phyloP scores from a whole-genome alignment of 1,139 yeast species.

The Debaryomycetaceae sp. region DNA sequence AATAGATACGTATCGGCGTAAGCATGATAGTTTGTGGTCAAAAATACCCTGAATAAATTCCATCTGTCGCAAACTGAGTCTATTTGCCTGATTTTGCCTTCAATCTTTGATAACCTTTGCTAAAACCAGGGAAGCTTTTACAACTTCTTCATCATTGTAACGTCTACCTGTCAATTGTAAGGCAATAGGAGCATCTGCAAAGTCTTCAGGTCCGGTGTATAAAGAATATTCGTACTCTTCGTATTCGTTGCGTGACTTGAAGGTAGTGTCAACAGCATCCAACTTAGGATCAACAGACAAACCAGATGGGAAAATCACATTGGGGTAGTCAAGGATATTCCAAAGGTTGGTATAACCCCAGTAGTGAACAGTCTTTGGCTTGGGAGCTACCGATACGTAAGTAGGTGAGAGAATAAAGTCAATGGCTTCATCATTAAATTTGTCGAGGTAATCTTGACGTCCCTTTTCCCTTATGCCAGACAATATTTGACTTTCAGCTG shows the following conservation, averaged over 20 bases:
- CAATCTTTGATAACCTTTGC: conserved; percentile 1
- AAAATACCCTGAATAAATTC: too few species aligned
- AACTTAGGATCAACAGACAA: conserved; percentile 1
- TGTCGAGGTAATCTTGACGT: conserved; percentile 34
- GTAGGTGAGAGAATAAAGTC: conserved; percentile 57
- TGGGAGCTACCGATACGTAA: conserved; percentile 18
- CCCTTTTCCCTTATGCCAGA: conserved; percentile 40
- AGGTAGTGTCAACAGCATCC: conserved; percentile 2
- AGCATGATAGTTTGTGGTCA: too few species aligned
- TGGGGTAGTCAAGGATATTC: conserved; percentile 22
- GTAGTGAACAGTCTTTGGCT: conserved; percentile 17
- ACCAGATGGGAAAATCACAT: conserved; percentile 14
- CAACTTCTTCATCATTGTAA: conserved; percentile 20
- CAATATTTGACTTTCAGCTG: conserved; percentile 35
- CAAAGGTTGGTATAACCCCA: conserved; percentile 18
- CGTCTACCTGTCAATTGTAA: conserved; percentile 20
- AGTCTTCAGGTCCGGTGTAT: conserved; percentile 14
- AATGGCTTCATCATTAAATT: conserved; percentile 39
- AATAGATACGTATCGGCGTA: too few species aligned
- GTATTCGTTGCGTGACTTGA: conserved; percentile 13
- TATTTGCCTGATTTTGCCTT: too few species aligned
- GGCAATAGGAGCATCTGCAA: conserved; percentile 21
- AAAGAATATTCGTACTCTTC: conserved; percentile 26
- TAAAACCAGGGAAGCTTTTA: conserved; percentile 17
- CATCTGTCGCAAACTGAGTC: too few species aligned